Evolutionary conservation across 345 rosid species (phyloP), one percentile per base, ranked within the genome.

Genomic region (Dimocarpus longan): DNA sequence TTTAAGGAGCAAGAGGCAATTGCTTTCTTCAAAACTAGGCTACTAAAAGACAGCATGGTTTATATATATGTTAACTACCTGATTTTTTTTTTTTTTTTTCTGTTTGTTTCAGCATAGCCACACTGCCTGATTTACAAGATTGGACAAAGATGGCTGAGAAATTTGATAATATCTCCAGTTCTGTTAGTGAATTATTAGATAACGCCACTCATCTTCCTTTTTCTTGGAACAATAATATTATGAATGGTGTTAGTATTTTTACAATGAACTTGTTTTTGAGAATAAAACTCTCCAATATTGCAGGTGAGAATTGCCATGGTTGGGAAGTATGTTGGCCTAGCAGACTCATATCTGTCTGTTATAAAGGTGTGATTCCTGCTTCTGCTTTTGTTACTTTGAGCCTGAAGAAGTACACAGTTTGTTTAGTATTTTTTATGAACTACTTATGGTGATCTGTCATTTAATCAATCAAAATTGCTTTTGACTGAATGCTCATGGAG

Each of bases 281-380:
- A 73, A 43, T 43, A 74, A 78, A 76, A 76, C 15, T 24, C 66
- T 78, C 70, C 78, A 32, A 66, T 78, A 24, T 83, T 59, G 67
- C 88, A 94, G 99, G 99, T 94, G 76, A 89, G 82, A 81, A 96
- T 96, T 85, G 98, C 98, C 11, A 89, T 96, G 92, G 98, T 96
- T 81, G 99, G 99, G 76, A 96, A 96, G 82, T 96, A 96, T 66
- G 87, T 95, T 75, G 99, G 97, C 84, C 90, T 94, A 77, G 78
- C 97, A 2, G 99, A 96, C 90, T 91, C 98, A 1, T 96, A 96
- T 88, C 91, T 96, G 68, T 96, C 99, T 10, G 98, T 96, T 80
- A 86, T 94, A 60, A 96, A 96, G 98, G 99, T 93, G 69, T 62
- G 75, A 19, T 77, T 52, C 59, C 26, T 19, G 39, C 42, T 69